Base-by-base conservation (phyloP, 306 rosid genomes). In the Ammopiptanthus mongolicus region DNA sequence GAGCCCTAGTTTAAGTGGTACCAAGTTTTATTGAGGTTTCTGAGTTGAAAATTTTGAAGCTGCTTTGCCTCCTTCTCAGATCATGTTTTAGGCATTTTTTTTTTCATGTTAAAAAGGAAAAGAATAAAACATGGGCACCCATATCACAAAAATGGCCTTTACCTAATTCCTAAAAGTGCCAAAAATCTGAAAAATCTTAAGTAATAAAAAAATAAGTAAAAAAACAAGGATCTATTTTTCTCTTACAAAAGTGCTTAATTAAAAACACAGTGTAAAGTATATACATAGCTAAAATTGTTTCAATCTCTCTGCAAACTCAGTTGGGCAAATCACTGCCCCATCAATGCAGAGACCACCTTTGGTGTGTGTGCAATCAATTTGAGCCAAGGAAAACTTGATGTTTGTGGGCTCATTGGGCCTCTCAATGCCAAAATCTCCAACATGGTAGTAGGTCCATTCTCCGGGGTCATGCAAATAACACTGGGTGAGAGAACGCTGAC, bases 331-430 rank as follows among this genome's bases (percentile, higher is more conserved):
- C 25, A 84, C 69, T 28, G 85, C 91, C 25, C 87, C 89, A 51
- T 94, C 98, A 0, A 94, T 81, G 78, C 87, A 87, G 7, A 94
- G 88, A n/a, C 97, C 97, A 63, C 95, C 98, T 81, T 94, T 94
- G 63, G 87, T 84, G 83, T 94, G 98, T 0, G 96, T 91, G 65
- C 98, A 94, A 76, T 94, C 98, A 58, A 94, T 90, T 76, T 91
- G 97, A 83, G 83, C 80, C 98, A 91, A 80, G 0, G 95, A 94
- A 78, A 94, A 88, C 14, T 86, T 91, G 3, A 88, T 77, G 18
- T 28, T 87, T 28, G 75, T 63, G 12, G 59, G 82, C 80, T 46
- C 75, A 71, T 80, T 65, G 5, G 86, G 55, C 48, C 53, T 80
- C 0, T 74, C 74, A 5, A 85, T 46, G 0, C 46, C 56, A 78